phyloP scores from a whole-genome alignment of 192 early-diverging fungal species.

The Pilobolus umbonatus region DNA sequence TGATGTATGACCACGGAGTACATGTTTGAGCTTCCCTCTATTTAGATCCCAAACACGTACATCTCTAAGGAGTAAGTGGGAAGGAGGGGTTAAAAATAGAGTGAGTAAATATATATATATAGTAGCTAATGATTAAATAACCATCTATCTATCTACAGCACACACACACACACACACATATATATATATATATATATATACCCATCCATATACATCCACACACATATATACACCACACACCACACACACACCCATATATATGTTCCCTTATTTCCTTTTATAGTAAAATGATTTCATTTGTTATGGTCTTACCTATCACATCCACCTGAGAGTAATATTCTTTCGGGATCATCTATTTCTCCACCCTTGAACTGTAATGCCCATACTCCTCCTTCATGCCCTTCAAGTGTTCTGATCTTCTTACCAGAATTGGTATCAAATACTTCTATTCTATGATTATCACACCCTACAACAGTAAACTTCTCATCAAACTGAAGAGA shows the following conservation, averaged over 20 bases:
- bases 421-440: slow-evolving; percentile 80
- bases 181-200: background rate
- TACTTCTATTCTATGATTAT: slow-evolving; percentile 90
- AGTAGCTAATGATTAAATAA: background rate
- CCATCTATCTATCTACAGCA: background rate
- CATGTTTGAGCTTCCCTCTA: slow-evolving; percentile 74
- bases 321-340: slow-evolving; percentile 86
- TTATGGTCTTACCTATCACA: slow-evolving; percentile 73
- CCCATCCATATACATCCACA: background rate
- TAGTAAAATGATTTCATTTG: background rate
- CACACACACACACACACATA: background rate
- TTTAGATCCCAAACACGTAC: slow-evolving; percentile 96
- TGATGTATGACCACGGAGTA: slow-evolving; percentile 91
- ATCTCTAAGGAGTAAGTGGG: slow-evolving; percentile 40
- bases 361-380: slow-evolving; percentile 68
- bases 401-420: slow-evolving; percentile 65
- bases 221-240: too few species aligned
- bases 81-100: slow-evolving; percentile 1
- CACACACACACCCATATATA: too few species aligned
- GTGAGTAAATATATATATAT: background rate
- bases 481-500: slow-evolving; percentile 92
- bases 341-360: slow-evolving; percentile 33
- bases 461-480: slow-evolving; percentile 90
- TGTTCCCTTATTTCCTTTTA: slow-evolving; percentile 1
- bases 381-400: slow-evolving; percentile 96